Percentiles rank a stretch among this genome's conserved stretches.
Conservation (phyloP, 2,329 filamentous ascomycete genomes). For the Trichoderma koningii region DNA sequence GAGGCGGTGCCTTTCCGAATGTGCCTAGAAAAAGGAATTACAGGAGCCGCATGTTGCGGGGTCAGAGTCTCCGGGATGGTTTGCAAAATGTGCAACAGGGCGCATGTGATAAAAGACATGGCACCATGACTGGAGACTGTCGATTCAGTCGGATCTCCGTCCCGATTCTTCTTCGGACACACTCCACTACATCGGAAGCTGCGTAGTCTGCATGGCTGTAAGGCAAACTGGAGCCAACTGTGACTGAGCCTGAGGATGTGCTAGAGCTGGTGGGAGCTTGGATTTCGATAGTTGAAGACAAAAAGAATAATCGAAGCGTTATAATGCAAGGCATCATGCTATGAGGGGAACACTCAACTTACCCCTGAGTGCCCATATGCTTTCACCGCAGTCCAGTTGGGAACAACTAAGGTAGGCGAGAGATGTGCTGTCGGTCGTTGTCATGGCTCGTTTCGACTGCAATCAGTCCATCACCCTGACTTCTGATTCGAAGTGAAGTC, state of each 20-base stretch:
- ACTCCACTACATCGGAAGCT: not conserved
- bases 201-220: not conserved
- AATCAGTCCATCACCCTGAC: not conserved
- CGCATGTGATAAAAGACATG: not conserved
- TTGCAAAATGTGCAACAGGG: not conserved
- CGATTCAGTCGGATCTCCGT: not conserved
- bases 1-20: too few species aligned
- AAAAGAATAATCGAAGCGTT: too few species aligned
- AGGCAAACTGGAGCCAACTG: not conserved
- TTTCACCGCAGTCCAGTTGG: too few species aligned
- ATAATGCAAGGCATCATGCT: too few species aligned
- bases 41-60: too few species aligned
- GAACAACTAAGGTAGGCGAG: too few species aligned
- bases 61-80: not conserved
- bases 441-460: not conserved
- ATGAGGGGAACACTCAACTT: too few species aligned
- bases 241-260: not conserved
- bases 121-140: not conserved
- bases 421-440: too few species aligned
- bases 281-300: not conserved
- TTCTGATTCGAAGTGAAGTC: not conserved
- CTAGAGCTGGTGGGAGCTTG: not conserved
- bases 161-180: not conserved
- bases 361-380: not conserved
- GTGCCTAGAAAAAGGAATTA: too few species aligned